phyloP scores from a whole-genome alignment of 352 stramenopile species.

The Pythium dissotocum region DNA sequence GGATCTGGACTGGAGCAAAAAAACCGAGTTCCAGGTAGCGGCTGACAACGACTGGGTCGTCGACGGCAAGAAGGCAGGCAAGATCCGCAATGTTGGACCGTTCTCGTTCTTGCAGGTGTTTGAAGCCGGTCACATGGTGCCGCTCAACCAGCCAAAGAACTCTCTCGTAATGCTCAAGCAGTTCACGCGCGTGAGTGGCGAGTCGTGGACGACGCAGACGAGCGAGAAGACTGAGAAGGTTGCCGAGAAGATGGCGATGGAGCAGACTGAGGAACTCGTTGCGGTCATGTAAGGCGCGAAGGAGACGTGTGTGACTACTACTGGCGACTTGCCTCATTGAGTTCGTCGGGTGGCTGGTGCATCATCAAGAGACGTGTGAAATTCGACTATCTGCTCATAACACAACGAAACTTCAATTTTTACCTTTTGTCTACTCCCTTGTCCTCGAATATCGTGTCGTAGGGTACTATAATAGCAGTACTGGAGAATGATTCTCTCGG shows the following conservation, averaged over 20 bases:
- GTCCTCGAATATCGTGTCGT: too few species aligned
- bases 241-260: not conserved
- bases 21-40: constrained; percentile 47
- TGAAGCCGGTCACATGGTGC: constrained; percentile 96
- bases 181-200: constrained; percentile 67
- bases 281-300: constrained; percentile 21
- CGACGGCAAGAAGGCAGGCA: constrained; percentile 59
- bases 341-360: too few species aligned
- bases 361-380: too few species aligned
- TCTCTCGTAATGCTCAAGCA: constrained; percentile 94
- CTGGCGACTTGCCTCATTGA: too few species aligned
- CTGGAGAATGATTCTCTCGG: too few species aligned
- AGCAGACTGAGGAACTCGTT: constrained; percentile 19
- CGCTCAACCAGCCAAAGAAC: constrained; percentile 92
- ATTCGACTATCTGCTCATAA: too few species aligned
- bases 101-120: constrained; percentile 96
- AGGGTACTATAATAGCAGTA: too few species aligned
- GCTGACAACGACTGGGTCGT: constrained; percentile 64
- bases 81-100: constrained; percentile 53
- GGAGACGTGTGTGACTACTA: too few species aligned
- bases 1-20: constrained; percentile 90
- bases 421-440: too few species aligned
- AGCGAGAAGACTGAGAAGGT: not conserved
- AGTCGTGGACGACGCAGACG: constrained; percentile 20
- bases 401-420: too few species aligned